These are phyloP conservation scores for Rosellinia necatrix DNA, from an alignment of 2,329 filamentous ascomycete genomes.

Conservation along the genomic window DNA sequence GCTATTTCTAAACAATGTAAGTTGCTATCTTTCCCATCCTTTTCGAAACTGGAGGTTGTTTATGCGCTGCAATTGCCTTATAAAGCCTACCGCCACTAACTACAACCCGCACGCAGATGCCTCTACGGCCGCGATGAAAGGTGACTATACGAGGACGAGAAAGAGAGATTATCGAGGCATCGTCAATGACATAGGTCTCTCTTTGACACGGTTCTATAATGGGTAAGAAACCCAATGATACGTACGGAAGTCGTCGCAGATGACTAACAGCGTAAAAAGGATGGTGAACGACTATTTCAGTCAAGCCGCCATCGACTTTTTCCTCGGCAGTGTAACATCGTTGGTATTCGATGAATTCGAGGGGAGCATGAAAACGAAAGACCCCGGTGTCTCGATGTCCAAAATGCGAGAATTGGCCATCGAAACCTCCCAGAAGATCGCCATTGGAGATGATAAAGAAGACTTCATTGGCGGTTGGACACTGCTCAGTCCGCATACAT, in stretches of 20 bases:
- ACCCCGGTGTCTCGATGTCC: constrained; percentile 84
- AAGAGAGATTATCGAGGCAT: constrained; percentile 92
- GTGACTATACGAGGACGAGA: constrained; percentile 89
- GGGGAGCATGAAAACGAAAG: constrained; percentile 87
- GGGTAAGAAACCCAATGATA: constrained; percentile 52
- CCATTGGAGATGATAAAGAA: constrained; percentile 80
- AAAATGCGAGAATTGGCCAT: constrained; percentile 88
- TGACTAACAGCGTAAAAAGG: constrained; percentile 52
- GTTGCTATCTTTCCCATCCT: not conserved
- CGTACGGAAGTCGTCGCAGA: not conserved
- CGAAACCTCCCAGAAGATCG: constrained; percentile 83
- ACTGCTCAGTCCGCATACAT: constrained; percentile 73
- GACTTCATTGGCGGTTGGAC: constrained; percentile 91
- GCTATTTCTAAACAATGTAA: constrained; percentile 85
- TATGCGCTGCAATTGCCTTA: not conserved
- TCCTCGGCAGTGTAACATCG: constrained; percentile 84
- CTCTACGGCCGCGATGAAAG: constrained; percentile 92
- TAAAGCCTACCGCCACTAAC: not conserved
- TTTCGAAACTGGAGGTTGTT: not conserved
- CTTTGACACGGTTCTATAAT: constrained; percentile 75
- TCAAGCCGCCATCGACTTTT: constrained; percentile 91
- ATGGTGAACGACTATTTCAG: constrained; percentile 98
- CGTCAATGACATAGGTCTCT: constrained; percentile 87
- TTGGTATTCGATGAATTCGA: constrained; percentile 94
- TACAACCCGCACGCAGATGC: constrained; percentile 56